Base-by-base conservation (phyloP, 768 basidiomycete species). In the Austroboletus festivus region DNA sequence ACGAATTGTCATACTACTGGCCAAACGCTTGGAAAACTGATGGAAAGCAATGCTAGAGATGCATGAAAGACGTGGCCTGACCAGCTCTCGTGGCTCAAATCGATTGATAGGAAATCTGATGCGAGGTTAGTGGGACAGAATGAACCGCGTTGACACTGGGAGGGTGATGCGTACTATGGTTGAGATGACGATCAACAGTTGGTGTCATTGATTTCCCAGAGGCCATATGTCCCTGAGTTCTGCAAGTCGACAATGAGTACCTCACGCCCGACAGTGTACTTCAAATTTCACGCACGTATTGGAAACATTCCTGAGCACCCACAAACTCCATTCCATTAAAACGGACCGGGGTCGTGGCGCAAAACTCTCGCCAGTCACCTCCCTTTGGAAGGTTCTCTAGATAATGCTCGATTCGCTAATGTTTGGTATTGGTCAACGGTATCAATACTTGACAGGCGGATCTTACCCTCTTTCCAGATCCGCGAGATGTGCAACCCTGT, bases 331-430 rank as follows among this genome's bases (percentile, higher is more conserved):
- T 46, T 2, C 46, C 50, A 13, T 37, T 44, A 44, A 69, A 68
- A 16, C 38, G 50, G 6, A 44, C 53, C 13, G 68, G 69, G 0
- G 68, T 70, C 3, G 69, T 66, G 4, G 67, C 67, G 24, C 67
- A 70, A 37, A 71, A 68, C 13, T 61, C 61, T 26, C 53, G 51
- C 68, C 65, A 68, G 24, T 68, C 59, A 4, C 58, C 54, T 18
- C 54, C 59, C 10, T 13, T 11, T 3, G 61, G 68, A 13, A 70
- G 51, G 15, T 61, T 59, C 19, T 61, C 57, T 9, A 70, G 44
- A 43, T 52, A 59, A 9, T 68, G 62, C 22, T 67, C 61, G 18
- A 68, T 63, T 21, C 54, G 64, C 69, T 70, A 28, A 20, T 24
- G 11, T 5, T 19, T 5, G n/a, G 10, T n/a, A n/a, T 47, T 2